Evolutionary conservation across 352 stramenopile genomes (phyloP), one percentile per base, ranked within the genome.

Genomic region (Globisporangium nodosum): DNA sequence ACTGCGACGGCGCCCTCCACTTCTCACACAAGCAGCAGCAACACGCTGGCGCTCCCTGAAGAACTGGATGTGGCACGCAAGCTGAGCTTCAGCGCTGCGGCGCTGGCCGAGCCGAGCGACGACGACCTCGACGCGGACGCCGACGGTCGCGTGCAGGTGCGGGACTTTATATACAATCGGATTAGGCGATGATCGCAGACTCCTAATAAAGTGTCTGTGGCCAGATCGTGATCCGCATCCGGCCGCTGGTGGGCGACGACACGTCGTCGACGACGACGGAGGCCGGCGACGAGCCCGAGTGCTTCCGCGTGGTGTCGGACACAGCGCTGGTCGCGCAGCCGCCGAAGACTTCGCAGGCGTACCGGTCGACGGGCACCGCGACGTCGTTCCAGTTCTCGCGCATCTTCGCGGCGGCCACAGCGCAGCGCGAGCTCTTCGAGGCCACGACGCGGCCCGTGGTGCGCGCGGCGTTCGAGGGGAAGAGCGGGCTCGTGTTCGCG

Each of bases 401-500:
- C 40, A 93, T 97, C n/a, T 97, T 97, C 64, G 62, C 66, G 20
- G 59, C 70, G 15, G 48, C 73, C 20, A 95, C 88, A 15, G 66
- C 72, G 20, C 96, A 99, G 65, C 69, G 75, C 21, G 82, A 97
- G 60, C 72, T 99, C 20, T 99, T 98, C 60, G 74, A 92, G 15
- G 77, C 69, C 20, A 94, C 96, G 1, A 96, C 90, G 30, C 69
- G 77, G 47, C 93, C 93, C 16, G 85, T 99, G 40, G 70, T 99
- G 7, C 75, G 98, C 24, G 74, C 87, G 3, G 78, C 97, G 3
- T 86, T 98, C 52, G 59, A 76, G 3, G 87, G 87, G 5, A 83
- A 87, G 39, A 96, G 86, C 61, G 87, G 81, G 8, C 76, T 99
- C 18, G 76, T 99, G 15, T 99, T 99, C 58, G 95, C 96, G 8